Evolutionary conservation across 257 asterid species (phyloP).

Genomic region (Lithospermum erythrorhizon): DNA sequence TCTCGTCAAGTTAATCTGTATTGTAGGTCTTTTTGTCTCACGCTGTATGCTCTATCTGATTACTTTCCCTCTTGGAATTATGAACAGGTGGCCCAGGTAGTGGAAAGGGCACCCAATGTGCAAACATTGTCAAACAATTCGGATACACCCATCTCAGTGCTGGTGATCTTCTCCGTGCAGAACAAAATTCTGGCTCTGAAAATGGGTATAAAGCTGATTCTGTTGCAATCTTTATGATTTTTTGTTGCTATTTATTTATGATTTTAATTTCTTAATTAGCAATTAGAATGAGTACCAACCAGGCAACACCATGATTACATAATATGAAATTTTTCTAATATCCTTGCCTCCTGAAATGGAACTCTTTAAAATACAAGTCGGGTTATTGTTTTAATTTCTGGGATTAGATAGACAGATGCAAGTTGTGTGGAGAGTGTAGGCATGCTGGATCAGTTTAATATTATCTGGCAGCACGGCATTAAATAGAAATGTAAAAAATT

Average conservation of each 20-base stretch:
- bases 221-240: too few species aligned
- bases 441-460: too few species aligned
- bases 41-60: slow-evolving; percentile 1
- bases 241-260: neutral
- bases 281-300: neutral
- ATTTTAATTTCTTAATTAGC: neutral
- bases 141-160: slow-evolving; percentile 94
- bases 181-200: slow-evolving; percentile 42
- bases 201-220: slow-evolving; percentile 16
- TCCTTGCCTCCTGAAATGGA: neutral
- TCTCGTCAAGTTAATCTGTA: neutral
- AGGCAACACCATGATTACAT: neutral
- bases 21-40: neutral
- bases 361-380: neutral
- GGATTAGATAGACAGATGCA: neutral
- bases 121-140: slow-evolving; percentile 57
- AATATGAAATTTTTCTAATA: neutral
- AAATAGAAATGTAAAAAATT: too few species aligned
- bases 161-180: slow-evolving; percentile 93
- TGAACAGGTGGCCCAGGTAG: slow-evolving; percentile 95
- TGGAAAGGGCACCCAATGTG: slow-evolving; percentile 95
- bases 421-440: too few species aligned
- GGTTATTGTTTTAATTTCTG: neutral
- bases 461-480: too few species aligned
- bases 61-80: neutral